Conservation (phyloP, 805 yeast species). For the Suhomyces emberorum region DNA sequence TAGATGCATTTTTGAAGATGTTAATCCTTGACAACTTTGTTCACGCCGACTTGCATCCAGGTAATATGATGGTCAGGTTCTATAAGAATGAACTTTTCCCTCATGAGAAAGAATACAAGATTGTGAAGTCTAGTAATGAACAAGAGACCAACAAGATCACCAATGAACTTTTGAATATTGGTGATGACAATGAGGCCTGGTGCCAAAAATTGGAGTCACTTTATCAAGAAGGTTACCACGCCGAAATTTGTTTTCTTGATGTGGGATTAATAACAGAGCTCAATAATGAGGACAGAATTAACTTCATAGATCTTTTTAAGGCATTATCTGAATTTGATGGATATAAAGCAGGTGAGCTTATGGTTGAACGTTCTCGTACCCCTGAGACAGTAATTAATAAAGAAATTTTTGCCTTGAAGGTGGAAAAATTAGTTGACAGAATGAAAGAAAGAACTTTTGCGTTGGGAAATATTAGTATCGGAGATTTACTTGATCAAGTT, state of each 20-base stretch:
- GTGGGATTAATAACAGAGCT: slow-evolving; percentile 92
- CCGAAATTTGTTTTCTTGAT: slow-evolving; percentile 88
- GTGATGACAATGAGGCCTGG: slow-evolving; percentile 41
- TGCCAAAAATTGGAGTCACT: slow-evolving; percentile 44
- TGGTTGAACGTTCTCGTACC: slow-evolving; percentile 92
- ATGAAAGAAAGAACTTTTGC: slow-evolving; percentile 89
- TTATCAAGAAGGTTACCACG: slow-evolving; percentile 60
- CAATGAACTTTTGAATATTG: slow-evolving; percentile 33
- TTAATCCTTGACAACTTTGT: slow-evolving; percentile 87
- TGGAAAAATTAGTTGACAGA: slow-evolving; percentile 74
- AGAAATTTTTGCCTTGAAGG: slow-evolving; percentile 84
- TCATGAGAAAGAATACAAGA: slow-evolving; percentile 42
- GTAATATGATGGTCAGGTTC: slow-evolving; percentile 80
- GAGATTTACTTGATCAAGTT: slow-evolving; percentile 84
- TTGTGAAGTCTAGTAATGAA: slow-evolving; percentile 42
- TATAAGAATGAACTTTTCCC: slow-evolving; percentile 46
- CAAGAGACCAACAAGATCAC: slow-evolving; percentile 47
- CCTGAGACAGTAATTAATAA: slow-evolving; percentile 87
- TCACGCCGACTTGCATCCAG: slow-evolving; percentile 97
- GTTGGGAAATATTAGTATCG: slow-evolving; percentile 85
- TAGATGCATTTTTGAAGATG: slow-evolving; percentile 93
- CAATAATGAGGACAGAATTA: slow-evolving; percentile 69
- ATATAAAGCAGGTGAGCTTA: slow-evolving; percentile 87
- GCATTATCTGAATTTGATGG: slow-evolving; percentile 92
- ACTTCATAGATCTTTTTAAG: slow-evolving; percentile 85